phyloP scores from a whole-genome alignment of 176 grass and related monocot species.

The Secale cereale region DNA sequence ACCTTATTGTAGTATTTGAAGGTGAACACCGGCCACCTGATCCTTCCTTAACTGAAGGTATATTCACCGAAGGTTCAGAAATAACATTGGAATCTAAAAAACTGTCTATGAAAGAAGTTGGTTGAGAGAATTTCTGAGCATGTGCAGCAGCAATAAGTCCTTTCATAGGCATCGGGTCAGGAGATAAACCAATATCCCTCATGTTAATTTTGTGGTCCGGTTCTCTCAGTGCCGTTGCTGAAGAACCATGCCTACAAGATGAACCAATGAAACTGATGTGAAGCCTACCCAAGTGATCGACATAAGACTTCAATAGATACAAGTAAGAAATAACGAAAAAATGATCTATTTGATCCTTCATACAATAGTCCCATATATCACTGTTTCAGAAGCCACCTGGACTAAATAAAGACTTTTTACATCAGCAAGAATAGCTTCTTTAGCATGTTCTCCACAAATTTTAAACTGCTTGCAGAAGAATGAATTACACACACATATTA shows the following conservation, averaged over 20 bases:
- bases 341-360: not conserved
- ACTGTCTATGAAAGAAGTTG: constrained; percentile 58
- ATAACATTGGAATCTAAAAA: constrained; percentile 49
- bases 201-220: constrained; percentile 25
- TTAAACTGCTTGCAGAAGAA: not conserved
- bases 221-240: constrained; percentile 29
- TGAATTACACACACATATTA: not conserved
- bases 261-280: constrained; percentile 26
- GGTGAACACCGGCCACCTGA: constrained; percentile 51
- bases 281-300: constrained; percentile 4
- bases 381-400: not conserved
- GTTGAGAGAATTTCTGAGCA: constrained; percentile 47
- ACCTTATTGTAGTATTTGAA: constrained; percentile 37
- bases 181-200: constrained; percentile 51
- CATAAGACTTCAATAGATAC: constrained; percentile 3
- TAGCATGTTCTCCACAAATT: not conserved
- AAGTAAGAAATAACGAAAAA: not conserved
- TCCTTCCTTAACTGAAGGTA: constrained; percentile 52
- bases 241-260: constrained; percentile 67
- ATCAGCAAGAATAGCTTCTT: constrained; percentile 4
- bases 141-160: constrained; percentile 68
- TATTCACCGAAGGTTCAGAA: constrained; percentile 42
- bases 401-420: not conserved
- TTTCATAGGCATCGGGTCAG: constrained; percentile 61
- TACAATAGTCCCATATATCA: not conserved